Evolutionary conservation across 805 yeast genomes (phyloP).

Genomic region (Teunomyces gatunensis): DNA sequence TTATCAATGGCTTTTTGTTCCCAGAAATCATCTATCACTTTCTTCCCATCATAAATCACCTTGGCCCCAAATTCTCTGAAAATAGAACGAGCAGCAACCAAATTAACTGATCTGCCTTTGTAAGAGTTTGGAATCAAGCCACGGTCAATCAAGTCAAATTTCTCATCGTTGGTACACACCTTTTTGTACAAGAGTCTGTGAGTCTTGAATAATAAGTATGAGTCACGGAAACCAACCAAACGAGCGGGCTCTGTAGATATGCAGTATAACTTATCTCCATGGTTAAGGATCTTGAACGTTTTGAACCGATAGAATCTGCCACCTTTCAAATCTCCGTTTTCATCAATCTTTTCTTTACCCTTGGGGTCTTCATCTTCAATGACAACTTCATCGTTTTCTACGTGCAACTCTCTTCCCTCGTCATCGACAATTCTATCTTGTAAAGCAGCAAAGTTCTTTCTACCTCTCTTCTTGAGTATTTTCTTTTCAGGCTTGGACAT

Average conservation of each 20-base stretch:
- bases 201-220: constrained; percentile 83
- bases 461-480: constrained; percentile 16
- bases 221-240: constrained; percentile 89
- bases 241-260: constrained; percentile 95
- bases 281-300: constrained; percentile 59
- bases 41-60: constrained; percentile 74
- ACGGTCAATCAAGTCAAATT: constrained; percentile 75
- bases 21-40: constrained; percentile 86
- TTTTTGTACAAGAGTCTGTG: constrained; percentile 75
- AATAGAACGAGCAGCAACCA: constrained; percentile 87
- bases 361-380: constrained; percentile 68
- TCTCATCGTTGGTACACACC: constrained; percentile 72
- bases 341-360: constrained; percentile 74
- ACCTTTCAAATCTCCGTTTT: constrained; percentile 63
- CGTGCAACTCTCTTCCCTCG: constrained; percentile 62
- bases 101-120: constrained; percentile 83
- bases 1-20: constrained; percentile 57
- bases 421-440: constrained; percentile 55
- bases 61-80: constrained; percentile 91
- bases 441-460: constrained; percentile 36
- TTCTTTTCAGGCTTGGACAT: background rate
- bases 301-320: constrained; percentile 73
- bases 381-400: constrained; percentile 74
- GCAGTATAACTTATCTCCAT: constrained; percentile 79
- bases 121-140: constrained; percentile 85